phyloP scores from a whole-genome alignment of 176 grass and related monocot species.

The Bothriochloa decipiens region DNA sequence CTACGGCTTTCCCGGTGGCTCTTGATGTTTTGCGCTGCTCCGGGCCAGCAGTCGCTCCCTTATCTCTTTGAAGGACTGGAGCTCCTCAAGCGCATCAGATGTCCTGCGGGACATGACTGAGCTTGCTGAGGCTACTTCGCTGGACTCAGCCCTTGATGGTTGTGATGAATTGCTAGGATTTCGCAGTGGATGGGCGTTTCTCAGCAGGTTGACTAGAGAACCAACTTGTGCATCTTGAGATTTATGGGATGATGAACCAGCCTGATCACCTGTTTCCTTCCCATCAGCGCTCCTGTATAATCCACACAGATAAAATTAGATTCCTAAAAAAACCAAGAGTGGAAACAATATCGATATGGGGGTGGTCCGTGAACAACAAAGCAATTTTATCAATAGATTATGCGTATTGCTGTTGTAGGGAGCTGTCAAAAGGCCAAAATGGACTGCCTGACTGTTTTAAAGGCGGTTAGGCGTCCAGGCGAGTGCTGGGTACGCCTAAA shows the following conservation, averaged over 20 bases:
- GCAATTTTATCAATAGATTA: background rate
- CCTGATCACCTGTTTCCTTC: constrained; percentile 60
- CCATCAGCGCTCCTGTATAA: constrained; percentile 70
- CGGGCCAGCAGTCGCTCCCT: constrained; percentile 64
- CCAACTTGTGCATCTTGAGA: constrained; percentile 89
- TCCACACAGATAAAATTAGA: background rate
- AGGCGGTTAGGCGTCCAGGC: no score
- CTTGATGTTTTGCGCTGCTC: constrained; percentile 48
- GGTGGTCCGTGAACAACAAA: background rate
- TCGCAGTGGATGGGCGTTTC: constrained; percentile 58
- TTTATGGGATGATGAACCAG: constrained; percentile 64
- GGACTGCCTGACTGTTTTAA: no score
- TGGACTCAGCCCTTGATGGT: constrained; percentile 48
- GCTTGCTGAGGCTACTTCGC: constrained; percentile 48
- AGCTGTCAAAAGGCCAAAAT: background rate
- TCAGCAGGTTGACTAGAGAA: constrained; percentile 73
- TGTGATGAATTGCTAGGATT: constrained; percentile 65
- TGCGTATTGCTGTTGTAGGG: background rate
- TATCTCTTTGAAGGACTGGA: constrained; percentile 69
- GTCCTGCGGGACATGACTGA: constrained; percentile 58
- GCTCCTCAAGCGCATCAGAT: constrained; percentile 75
- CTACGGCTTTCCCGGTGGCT: constrained; percentile 52
- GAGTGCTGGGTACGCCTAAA: no score
- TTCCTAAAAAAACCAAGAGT: background rate
- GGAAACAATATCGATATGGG: background rate